These are phyloP conservation scores for Porcisia deanei DNA, from an alignment of 208 protist species.

Conservation along the genomic window DNA sequence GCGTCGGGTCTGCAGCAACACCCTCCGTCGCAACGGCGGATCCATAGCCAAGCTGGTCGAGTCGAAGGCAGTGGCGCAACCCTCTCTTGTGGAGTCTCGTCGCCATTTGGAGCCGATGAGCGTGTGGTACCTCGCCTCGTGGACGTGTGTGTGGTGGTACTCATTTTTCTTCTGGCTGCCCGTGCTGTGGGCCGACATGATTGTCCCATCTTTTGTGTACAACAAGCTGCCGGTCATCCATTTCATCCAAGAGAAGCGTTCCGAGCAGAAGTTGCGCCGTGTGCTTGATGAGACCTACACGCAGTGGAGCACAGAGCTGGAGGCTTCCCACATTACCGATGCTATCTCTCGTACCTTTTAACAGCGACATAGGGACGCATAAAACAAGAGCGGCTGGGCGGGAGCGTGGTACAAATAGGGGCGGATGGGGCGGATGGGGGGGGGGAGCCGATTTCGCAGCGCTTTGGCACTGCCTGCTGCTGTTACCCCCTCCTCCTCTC, in stretches of 20 bases:
- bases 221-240: constrained; percentile 90
- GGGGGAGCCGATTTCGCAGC: not conserved
- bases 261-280: constrained; percentile 84
- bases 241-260: constrained; percentile 87
- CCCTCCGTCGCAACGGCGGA: constrained; percentile 38
- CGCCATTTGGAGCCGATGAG: constrained; percentile 88
- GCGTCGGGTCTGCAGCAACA: constrained; percentile 40
- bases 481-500: not conserved
- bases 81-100: constrained; percentile 48
- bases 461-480: not conserved
- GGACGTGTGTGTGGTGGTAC: constrained; percentile 86
- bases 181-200: constrained; percentile 84
- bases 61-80: constrained; percentile 28
- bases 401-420: too few relatives aligned
- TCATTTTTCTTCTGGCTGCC: constrained; percentile 91
- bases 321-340: constrained; percentile 72
- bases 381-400: not conserved
- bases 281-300: constrained; percentile 88
- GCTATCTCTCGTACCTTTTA: constrained; percentile 85
- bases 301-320: constrained; percentile 80
- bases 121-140: constrained; percentile 86
- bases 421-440: too few relatives aligned
- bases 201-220: constrained; percentile 83
- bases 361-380: not conserved
- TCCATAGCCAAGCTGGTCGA: constrained; percentile 38